Evolutionary conservation across 768 basidiomycete genomes (phyloP).

Genomic region (Gloeophyllum trabeum): DNA sequence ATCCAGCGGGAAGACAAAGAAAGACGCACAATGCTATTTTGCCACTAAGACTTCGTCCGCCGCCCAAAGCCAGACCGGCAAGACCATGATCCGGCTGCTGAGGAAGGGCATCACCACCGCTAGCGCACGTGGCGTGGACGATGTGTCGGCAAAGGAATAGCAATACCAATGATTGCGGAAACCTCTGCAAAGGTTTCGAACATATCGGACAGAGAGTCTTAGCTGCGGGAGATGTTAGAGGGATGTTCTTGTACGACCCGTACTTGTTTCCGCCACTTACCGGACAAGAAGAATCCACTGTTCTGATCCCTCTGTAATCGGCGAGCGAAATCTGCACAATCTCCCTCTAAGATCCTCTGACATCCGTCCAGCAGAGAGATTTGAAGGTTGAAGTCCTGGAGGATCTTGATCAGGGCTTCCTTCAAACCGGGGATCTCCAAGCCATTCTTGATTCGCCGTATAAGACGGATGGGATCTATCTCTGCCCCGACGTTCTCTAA

Average conservation of each 20-base stretch:
- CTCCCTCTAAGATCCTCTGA: conserved; percentile 75
- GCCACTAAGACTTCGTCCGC: conserved; percentile 40
- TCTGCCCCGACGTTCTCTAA: conserved; percentile 95
- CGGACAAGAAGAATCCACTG: conserved; percentile 64
- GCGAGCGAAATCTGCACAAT: conserved; percentile 62
- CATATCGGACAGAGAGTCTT: conserved; percentile 63
- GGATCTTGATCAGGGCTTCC: conserved; percentile 89
- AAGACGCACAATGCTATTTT: conserved; percentile 78
- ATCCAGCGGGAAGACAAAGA: neutral
- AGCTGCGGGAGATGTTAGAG: conserved; percentile 37
- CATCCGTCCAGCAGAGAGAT: conserved; percentile 90
- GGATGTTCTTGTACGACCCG: conserved; percentile 1
- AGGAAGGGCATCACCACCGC: conserved; percentile 53
- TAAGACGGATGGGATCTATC: conserved; percentile 89
- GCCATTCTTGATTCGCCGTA: conserved; percentile 91
- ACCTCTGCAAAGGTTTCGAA: conserved; percentile 40
- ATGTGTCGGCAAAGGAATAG: conserved; percentile 85
- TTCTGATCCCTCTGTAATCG: conserved; percentile 68
- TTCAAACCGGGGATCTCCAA: conserved; percentile 94
- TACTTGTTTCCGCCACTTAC: conserved; percentile 27
- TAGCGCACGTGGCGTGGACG: conserved; percentile 72
- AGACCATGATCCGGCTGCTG: conserved; percentile 44
- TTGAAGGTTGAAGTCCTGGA: conserved; percentile 93
- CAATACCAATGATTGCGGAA: conserved; percentile 48
- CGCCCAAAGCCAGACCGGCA: conserved; percentile 29